Percentiles rank a stretch among this genome's conserved stretches.
These are phyloP conservation scores for Helianthus tuberosus DNA, from an alignment of 129 eudicot genomes.

Conservation along the genomic window DNA sequence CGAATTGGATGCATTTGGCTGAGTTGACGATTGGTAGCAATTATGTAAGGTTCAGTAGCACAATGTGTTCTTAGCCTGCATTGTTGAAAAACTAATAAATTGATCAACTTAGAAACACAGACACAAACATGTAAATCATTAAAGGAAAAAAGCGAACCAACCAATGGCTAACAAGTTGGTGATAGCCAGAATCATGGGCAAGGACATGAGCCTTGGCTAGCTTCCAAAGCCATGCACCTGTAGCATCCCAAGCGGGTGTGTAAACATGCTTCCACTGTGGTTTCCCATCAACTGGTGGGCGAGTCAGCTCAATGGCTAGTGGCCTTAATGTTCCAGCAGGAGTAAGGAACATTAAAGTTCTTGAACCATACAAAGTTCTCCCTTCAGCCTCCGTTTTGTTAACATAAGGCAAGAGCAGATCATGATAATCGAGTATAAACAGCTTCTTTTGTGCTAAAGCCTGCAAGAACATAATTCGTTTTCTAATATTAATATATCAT, in stretches of 20 bases:
- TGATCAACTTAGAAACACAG: too few relatives aligned
- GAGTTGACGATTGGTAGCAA: constrained; percentile 40
- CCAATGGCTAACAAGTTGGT: constrained; percentile 52
- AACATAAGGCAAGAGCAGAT: neutral
- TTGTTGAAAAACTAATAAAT: too few relatives aligned
- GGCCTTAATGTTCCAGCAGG: neutral
- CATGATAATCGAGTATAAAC: neutral
- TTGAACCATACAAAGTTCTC: neutral
- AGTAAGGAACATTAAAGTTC: neutral
- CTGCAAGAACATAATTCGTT: neutral
- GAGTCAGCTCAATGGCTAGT: neutral
- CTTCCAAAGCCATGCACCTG: neutral
- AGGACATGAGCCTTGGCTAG: constrained; percentile 37
- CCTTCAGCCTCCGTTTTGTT: neutral
- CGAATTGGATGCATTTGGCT: constrained; percentile 36
- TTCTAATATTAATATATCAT: too few relatives aligned
- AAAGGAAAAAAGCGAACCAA: neutral
- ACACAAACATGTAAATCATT: too few relatives aligned
- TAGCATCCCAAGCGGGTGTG: neutral
- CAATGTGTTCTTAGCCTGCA: constrained; percentile 46
- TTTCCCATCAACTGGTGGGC: neutral
- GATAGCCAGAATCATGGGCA: constrained; percentile 46
- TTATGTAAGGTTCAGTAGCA: constrained; percentile 36
- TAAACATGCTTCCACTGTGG: neutral
- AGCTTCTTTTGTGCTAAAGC: neutral